Conservation (phyloP, 2,329 filamentous ascomycete species). For the Colletotrichum salicis region DNA sequence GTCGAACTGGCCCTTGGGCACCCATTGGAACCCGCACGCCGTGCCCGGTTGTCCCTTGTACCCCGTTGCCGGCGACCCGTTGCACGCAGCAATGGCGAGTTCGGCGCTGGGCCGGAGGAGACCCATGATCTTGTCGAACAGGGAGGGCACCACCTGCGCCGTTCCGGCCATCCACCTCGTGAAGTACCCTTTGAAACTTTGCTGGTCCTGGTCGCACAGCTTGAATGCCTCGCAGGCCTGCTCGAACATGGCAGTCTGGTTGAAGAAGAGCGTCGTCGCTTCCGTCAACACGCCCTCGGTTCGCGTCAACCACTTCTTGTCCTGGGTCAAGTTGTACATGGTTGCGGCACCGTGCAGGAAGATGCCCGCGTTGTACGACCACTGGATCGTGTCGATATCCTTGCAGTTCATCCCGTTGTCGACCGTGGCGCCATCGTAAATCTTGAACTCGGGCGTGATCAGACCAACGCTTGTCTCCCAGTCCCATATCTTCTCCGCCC, state of each 20-base stretch:
- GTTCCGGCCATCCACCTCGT: constrained; percentile 72
- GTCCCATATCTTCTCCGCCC: constrained; percentile 77
- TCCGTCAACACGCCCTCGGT: constrained; percentile 67
- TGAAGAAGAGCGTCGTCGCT: constrained; percentile 65
- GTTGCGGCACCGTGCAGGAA: constrained; percentile 71
- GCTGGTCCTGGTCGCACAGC: constrained; percentile 77
- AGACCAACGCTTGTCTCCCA: constrained; percentile 69
- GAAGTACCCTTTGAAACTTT: constrained; percentile 81
- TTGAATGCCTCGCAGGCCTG: constrained; percentile 70
- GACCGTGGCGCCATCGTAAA: constrained; percentile 62
- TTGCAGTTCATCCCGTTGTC: constrained; percentile 56
- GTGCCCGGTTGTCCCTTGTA: constrained; percentile 66
- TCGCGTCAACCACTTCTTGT: constrained; percentile 65
- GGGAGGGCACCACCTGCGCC: constrained; percentile 65
- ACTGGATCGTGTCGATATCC: constrained; percentile 67
- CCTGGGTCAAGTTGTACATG: constrained; percentile 70
- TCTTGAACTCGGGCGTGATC: constrained; percentile 63
- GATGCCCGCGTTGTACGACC: constrained; percentile 77
- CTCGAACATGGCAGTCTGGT: constrained; percentile 69
- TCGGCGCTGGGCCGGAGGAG: constrained; percentile 62
- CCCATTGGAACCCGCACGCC: constrained; percentile 77
- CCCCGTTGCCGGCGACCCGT: constrained; percentile 52
- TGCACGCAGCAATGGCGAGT: constrained; percentile 64
- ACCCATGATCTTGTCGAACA: constrained; percentile 58
- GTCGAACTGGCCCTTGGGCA: constrained; percentile 63